These are phyloP conservation scores for Yamadazyma aaseri DNA, from an alignment of 1,139 yeast species.

Conservation along the genomic window DNA sequence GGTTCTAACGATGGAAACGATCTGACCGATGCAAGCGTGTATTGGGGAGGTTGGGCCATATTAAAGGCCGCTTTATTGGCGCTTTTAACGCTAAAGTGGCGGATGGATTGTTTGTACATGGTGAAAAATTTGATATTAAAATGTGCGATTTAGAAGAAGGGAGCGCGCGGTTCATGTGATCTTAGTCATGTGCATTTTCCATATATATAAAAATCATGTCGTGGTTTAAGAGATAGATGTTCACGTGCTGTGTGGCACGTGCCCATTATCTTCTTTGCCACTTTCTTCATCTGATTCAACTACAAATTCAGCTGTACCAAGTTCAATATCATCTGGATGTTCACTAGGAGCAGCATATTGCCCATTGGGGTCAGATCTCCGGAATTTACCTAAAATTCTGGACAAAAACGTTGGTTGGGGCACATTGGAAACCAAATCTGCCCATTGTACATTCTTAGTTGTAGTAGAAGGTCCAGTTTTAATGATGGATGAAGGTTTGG, in stretches of 20 bases:
- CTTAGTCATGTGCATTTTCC: too few species aligned
- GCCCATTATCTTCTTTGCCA: too few species aligned
- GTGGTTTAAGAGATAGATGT: too few species aligned
- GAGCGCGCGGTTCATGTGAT: too few species aligned
- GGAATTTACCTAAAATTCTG: constrained; percentile 23
- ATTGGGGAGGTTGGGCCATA: constrained; percentile 58
- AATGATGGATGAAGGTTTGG: constrained; percentile 46
- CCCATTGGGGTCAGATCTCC: constrained; percentile 25
- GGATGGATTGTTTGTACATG: constrained; percentile 17
- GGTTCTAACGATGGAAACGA: constrained; percentile 92
- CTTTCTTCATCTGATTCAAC: constrained; percentile 50
- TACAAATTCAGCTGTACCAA: constrained; percentile 24
- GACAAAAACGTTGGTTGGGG: neutral
- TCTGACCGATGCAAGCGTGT: constrained; percentile 78
- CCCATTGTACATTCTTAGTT: constrained; percentile 60
- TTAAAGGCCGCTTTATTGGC: constrained; percentile 18
- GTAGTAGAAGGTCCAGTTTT: constrained; percentile 34
- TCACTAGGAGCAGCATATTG: constrained; percentile 24
- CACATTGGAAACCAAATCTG: constrained; percentile 26
- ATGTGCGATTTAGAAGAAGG: too few species aligned
- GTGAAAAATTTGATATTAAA: constrained; percentile 7
- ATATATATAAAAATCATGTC: too few species aligned
- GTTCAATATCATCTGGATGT: constrained; percentile 15
- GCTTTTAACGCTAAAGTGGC: constrained; percentile 35
- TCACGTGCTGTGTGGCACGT: too few species aligned